Evolutionary conservation across 2,329 filamentous ascomycete species (phyloP).

Genomic region (Epichloe brachyelytri): DNA sequence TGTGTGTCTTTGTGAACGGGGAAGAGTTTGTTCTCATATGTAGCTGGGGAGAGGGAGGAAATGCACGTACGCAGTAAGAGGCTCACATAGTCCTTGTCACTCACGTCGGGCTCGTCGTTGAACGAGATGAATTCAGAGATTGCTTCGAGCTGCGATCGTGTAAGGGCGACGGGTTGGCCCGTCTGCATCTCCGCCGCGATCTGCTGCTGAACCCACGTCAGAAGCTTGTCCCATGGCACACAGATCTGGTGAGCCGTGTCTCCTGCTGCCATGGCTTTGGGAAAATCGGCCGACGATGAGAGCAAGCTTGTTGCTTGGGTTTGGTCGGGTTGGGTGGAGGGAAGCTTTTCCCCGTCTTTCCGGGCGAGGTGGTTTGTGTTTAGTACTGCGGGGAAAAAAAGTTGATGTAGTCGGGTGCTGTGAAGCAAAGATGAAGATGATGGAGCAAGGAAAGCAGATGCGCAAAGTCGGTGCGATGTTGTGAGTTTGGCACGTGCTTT

Average conservation of each 20-base stretch:
- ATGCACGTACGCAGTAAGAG: slow-evolving; percentile 14
- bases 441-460: too few species aligned
- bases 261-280: not conserved
- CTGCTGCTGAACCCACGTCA: slow-evolving; percentile 27
- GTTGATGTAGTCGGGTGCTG: too few species aligned
- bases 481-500: too few species aligned
- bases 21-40: not conserved
- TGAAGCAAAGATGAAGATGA: too few species aligned
- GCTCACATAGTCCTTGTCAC: slow-evolving; percentile 17
- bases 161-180: slow-evolving; percentile 23
- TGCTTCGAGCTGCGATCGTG: slow-evolving; percentile 24
- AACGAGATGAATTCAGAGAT: slow-evolving; percentile 26
- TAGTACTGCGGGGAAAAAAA: too few species aligned
- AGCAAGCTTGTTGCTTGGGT: not conserved
- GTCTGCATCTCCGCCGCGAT: slow-evolving; percentile 21
- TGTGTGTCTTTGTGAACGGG: not conserved
- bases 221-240: slow-evolving; percentile 23
- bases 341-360: not conserved
- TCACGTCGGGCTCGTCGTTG: slow-evolving; percentile 15
- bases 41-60: not conserved
- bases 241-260: not conserved
- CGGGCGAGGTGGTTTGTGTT: too few species aligned
- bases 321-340: not conserved
- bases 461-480: too few species aligned
- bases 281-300: not conserved